A percentile compares a stretch with the other conserved stretches of the same genome.
These are phyloP conservation scores for Gaeumannomyces tritici DNA, from an alignment of 2,329 filamentous ascomycete species.

Conservation along the genomic window DNA sequence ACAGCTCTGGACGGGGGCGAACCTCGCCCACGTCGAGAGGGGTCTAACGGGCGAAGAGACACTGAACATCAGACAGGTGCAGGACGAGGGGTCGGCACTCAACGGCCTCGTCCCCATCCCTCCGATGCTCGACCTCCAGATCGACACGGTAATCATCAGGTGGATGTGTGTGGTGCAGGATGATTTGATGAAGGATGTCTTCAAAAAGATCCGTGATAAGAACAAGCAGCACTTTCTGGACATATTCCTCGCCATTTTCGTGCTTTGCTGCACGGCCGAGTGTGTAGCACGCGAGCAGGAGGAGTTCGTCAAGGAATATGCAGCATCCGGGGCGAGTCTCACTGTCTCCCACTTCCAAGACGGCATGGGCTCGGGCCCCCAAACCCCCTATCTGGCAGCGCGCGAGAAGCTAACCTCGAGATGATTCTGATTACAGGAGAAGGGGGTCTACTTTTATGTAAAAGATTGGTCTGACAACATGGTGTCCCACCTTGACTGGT, in stretches of 20 bases:
- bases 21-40: not conserved
- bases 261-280: not conserved
- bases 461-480: not conserved
- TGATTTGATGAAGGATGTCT: not conserved
- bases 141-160: not conserved
- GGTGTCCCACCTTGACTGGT: not conserved
- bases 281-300: not conserved
- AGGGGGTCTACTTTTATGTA: not conserved
- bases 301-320: not conserved
- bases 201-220: not conserved
- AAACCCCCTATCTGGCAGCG: no score
- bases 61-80: not conserved
- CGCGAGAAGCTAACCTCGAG: not conserved
- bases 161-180: not conserved
- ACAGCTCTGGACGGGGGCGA: not conserved
- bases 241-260: not conserved
- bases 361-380: not conserved
- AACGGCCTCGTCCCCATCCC: not conserved
- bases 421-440: not conserved
- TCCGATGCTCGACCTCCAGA: not conserved
- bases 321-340: not conserved
- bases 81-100: not conserved
- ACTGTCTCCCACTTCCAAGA: not conserved
- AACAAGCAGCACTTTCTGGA: not conserved
- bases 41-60: not conserved